A percentile compares a stretch with the other conserved stretches of the same genome.
Evolutionary conservation across 2,329 filamentous ascomycete species (phyloP).

Genomic region (Scortechinia acanthostroma): DNA sequence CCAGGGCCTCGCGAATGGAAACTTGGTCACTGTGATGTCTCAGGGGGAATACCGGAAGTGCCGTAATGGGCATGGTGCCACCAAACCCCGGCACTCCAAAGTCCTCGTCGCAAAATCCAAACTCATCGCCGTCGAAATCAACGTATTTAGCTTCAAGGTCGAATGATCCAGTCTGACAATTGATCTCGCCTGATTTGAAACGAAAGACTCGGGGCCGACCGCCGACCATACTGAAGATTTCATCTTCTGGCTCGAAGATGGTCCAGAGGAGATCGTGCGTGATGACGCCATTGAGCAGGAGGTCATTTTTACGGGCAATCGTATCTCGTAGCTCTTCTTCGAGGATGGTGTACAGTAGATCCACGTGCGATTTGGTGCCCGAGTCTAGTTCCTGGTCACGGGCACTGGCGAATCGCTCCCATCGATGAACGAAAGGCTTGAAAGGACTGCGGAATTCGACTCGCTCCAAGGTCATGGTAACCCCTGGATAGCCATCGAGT

Average conservation of each 20-base stretch:
- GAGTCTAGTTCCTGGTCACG: constrained; percentile 16
- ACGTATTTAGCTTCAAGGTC: not conserved
- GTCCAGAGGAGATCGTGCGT: constrained; percentile 22
- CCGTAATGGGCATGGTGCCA: not conserved
- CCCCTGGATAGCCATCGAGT: constrained; percentile 35
- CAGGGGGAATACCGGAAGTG: not conserved
- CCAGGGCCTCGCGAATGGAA: constrained; percentile 24
- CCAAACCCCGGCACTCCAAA: not conserved
- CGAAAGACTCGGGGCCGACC: not conserved
- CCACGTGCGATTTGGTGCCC: constrained; percentile 15
- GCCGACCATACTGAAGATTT: constrained; percentile 4
- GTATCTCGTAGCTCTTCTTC: constrained; percentile 21
- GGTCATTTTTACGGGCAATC: constrained; percentile 19
- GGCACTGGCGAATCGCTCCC: constrained; percentile 21
- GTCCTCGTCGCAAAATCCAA: constrained; percentile 2
- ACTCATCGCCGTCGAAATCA: constrained; percentile 5
- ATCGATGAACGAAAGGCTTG: constrained; percentile 41
- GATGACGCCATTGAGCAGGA: constrained; percentile 22
- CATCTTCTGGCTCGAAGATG: constrained; percentile 19
- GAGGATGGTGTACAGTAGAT: constrained; percentile 19
- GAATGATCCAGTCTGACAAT: not conserved
- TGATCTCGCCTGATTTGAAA: not conserved
- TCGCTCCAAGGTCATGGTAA: constrained; percentile 34
- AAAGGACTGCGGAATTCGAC: constrained; percentile 38
- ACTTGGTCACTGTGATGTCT: constrained; percentile 14